Percentiles rank a stretch among this genome's conserved stretches.
These are phyloP conservation scores for Anthracocystis panici-leucophaei DNA, from an alignment of 1,284 basidiomycete genomes.

Conservation along the genomic window DNA sequence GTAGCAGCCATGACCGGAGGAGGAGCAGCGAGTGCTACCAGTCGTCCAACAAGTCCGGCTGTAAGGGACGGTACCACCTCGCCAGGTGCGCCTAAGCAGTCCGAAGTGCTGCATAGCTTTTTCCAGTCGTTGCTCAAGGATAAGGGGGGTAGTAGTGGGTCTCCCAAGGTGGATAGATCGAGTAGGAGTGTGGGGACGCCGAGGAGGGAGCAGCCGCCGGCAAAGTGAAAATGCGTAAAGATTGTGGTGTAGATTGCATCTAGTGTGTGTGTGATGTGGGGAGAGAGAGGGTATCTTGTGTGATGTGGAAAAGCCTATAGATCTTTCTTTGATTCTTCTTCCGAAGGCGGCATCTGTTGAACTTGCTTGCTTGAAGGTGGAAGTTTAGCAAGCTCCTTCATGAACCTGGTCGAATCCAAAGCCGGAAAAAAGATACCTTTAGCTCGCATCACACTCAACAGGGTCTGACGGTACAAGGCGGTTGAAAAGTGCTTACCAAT, in stretches of 20 bases:
- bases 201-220: slow-evolving; percentile 10
- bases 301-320: slow-evolving; percentile 4
- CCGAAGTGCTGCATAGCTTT: slow-evolving; percentile 65
- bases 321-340: slow-evolving; percentile 24
- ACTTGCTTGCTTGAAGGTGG: slow-evolving; percentile 46
- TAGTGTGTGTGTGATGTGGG: background rate
- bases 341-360: slow-evolving; percentile 47
- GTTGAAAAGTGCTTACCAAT: slow-evolving; percentile 62
- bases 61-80: slow-evolving; percentile 18
- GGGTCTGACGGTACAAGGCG: background rate
- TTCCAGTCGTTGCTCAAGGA: slow-evolving; percentile 61
- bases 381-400: slow-evolving; percentile 53
- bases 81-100: slow-evolving; percentile 55
- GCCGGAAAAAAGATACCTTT: background rate
- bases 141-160: slow-evolving; percentile 23
- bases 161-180: slow-evolving; percentile 31
- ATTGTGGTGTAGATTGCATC: background rate
- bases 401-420: slow-evolving; percentile 38
- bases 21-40: slow-evolving; percentile 8
- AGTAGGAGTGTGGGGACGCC: slow-evolving; percentile 1
- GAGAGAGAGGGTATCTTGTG: slow-evolving; percentile 3
- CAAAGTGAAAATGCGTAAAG: background rate
- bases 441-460: background rate
- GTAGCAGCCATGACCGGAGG: slow-evolving; percentile 31
- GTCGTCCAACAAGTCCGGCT: slow-evolving; percentile 40